Evolutionary conservation across 2,329 filamentous ascomycete species (phyloP).

Genomic region (Xylaria sp.): DNA sequence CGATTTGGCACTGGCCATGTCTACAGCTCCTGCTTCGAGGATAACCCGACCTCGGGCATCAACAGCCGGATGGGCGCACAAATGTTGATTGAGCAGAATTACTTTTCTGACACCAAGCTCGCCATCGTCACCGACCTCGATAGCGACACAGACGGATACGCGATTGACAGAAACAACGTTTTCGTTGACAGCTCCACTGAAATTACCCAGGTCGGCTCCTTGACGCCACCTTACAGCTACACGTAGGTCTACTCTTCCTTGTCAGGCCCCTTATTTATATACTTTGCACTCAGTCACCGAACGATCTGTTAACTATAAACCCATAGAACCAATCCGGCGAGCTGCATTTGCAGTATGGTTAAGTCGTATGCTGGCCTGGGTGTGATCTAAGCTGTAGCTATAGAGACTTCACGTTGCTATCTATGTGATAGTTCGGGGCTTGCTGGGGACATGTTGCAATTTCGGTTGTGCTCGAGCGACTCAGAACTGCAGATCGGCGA

Average conservation of each 20-base stretch:
- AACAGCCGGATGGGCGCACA: slow-evolving; percentile 65
- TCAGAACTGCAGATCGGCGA: not conserved
- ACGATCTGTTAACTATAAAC: slow-evolving; percentile 1
- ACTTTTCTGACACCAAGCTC: slow-evolving; percentile 58
- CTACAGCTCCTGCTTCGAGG: slow-evolving; percentile 63
- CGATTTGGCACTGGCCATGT: slow-evolving; percentile 74
- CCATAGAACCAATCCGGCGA: slow-evolving; percentile 37
- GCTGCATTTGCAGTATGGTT: slow-evolving; percentile 41
- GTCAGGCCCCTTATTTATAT: not conserved
- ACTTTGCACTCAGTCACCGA: not conserved
- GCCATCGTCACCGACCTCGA: slow-evolving; percentile 57
- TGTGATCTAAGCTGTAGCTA: slow-evolving; percentile 17
- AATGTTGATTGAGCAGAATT: slow-evolving; percentile 63
- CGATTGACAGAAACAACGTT: slow-evolving; percentile 57
- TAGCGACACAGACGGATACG: slow-evolving; percentile 58
- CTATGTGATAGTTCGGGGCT: not conserved
- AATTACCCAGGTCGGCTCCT: slow-evolving; percentile 51
- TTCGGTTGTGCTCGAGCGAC: not conserved
- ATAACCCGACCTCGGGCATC: slow-evolving; percentile 57
- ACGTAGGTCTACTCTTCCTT: slow-evolving; percentile 44
- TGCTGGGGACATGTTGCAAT: not conserved
- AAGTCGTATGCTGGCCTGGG: slow-evolving; percentile 36
- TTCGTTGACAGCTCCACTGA: slow-evolving; percentile 53
- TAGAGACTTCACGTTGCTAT: not conserved
- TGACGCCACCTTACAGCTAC: slow-evolving; percentile 53